Evolutionary conservation across 2,329 filamentous ascomycete genomes (phyloP).

Genomic region (Botrytis medusae): DNA sequence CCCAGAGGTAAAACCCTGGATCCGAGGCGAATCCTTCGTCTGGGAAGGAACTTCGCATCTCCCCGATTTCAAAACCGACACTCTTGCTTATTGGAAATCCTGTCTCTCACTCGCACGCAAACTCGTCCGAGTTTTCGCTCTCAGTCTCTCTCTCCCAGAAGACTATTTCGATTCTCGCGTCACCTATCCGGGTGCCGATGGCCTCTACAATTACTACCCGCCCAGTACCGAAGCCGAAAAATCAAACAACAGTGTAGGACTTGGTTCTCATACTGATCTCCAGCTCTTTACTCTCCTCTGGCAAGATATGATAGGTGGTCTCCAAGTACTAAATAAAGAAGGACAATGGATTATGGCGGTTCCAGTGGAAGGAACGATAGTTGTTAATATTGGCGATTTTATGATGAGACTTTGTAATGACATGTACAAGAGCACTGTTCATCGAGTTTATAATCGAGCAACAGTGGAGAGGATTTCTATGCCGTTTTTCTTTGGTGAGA

Average conservation of each 20-base stretch:
- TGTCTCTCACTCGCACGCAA: conserved; percentile 52
- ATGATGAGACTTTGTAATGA: conserved; percentile 53
- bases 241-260: conserved; percentile 41
- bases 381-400: conserved; percentile 55
- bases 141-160: conserved; percentile 55
- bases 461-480: conserved; percentile 50
- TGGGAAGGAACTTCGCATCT: conserved; percentile 53
- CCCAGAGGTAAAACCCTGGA: conserved; percentile 43
- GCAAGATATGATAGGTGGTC: conserved; percentile 47
- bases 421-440: conserved; percentile 51
- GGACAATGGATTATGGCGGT: conserved; percentile 47
- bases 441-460: conserved; percentile 49
- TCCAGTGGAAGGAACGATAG: conserved; percentile 48
- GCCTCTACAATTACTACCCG: conserved; percentile 49
- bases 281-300: conserved; percentile 52
- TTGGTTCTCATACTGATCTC: conserved; percentile 50
- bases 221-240: conserved; percentile 40
- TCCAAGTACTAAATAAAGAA: conserved; percentile 46
- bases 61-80: conserved; percentile 49
- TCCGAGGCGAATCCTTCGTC: conserved; percentile 51
- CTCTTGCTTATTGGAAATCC: conserved; percentile 49
- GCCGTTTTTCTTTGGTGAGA: conserved; percentile 55
- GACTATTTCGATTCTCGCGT: conserved; percentile 55
- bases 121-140: conserved; percentile 53
- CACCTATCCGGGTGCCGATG: conserved; percentile 50